Evolutionary conservation across 1,284 basidiomycete genomes (phyloP), one percentile per base, ranked within the genome.

Genomic region (Ustilago loliicola): DNA sequence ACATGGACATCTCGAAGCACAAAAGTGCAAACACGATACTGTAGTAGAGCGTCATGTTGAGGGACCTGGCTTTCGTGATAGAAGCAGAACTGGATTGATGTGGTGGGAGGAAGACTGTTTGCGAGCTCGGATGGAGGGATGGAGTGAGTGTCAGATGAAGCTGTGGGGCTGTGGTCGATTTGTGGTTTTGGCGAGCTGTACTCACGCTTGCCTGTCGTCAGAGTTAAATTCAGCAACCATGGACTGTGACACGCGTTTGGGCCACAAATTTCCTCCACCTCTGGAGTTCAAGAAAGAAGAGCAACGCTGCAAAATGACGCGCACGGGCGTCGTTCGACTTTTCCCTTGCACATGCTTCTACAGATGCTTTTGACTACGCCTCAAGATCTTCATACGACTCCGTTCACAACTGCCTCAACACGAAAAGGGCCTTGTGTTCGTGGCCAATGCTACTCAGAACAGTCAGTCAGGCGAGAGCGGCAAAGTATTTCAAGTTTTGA

Each of bases 21-120:
- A 86, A 74, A 8, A 86, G 81, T 64, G 77, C 77, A 56, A 86
- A 86, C 11, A 82, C 81, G 72, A 86, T 82, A 67, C 83, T 80
- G 65, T 85, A 85, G 64, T 84, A 83, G 65, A 85, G 82, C 65
- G 84, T 84, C 84, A 85, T 85, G 3, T 59, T 79, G 54, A 25
- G 19, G 32, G 2, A 40, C n/a, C n/a, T 23, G 42, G n/a, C 7
- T 21, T 45, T 45, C n/a, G 19, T 45, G 42, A 45, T 45, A 21
- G 42, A 21, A 11, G 21, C 42, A 45, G 8, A 9, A n/a, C 21
- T 45, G 38, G 38, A 40, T 40, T 9, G 38, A 19, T 40, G 48
- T 29, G 23, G 15, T 50, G 27, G 9, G 25, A 23, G 48, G 17
- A 29, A 21, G 48, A 17, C 15, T 50, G 29, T 15, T 21, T 61